These are phyloP conservation scores for Teratosphaeria zuluensis DNA, from an alignment of 2,329 filamentous ascomycete species.

Conservation along the genomic window DNA sequence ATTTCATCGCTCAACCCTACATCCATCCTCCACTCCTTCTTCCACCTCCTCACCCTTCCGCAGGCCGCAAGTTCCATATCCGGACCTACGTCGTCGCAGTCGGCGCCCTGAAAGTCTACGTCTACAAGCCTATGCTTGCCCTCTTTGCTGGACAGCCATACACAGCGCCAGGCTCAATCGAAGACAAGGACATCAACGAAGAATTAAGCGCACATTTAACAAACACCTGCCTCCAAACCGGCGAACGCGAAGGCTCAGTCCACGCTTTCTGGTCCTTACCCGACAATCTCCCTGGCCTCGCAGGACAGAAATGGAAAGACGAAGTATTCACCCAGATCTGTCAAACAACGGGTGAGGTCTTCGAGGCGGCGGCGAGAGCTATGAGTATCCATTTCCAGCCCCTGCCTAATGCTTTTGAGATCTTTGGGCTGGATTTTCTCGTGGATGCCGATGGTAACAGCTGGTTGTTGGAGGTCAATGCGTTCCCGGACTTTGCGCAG, in stretches of 20 bases:
- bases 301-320: conserved; percentile 40
- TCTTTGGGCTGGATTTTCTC: conserved; percentile 86
- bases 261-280: conserved; percentile 64
- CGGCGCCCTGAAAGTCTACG: conserved; percentile 69
- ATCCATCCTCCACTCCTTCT: conserved; percentile 79
- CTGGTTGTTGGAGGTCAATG: conserved; percentile 86
- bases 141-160: conserved; percentile 78
- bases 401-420: conserved; percentile 77
- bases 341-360: conserved; percentile 62
- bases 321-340: conserved; percentile 67
- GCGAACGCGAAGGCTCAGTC: conserved; percentile 50
- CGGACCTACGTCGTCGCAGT: conserved; percentile 79
- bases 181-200: conserved; percentile 20
- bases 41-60: conserved; percentile 33
- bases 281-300: conserved; percentile 10
- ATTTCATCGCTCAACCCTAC: conserved; percentile 94
- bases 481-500: conserved; percentile 92
- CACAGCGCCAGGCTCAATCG: conserved; percentile 41
- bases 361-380: conserved; percentile 73
- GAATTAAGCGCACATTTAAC: conserved; percentile 74
- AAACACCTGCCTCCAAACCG: conserved; percentile 68
- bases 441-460: conserved; percentile 55
- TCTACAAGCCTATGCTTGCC: conserved; percentile 85
- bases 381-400: conserved; percentile 92
- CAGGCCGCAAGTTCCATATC: conserved; percentile 83